Evolutionary conservation across 768 basidiomycete species (phyloP), one percentile per base, ranked within the genome.

Genomic region (Leccinum incarnatum): DNA sequence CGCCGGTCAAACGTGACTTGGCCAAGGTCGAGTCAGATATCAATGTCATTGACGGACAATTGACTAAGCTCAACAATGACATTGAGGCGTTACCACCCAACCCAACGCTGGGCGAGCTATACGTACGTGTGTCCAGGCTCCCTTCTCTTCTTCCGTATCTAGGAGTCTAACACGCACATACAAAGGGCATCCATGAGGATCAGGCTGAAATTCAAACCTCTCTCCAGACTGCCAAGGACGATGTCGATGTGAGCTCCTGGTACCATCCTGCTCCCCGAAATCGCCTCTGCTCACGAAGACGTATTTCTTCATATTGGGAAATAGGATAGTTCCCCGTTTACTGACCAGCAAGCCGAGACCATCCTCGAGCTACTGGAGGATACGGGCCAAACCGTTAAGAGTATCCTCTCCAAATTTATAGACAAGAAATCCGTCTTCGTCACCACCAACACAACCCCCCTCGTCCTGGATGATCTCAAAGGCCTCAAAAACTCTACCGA

Each of bases 1-100:
- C 37, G n/a, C 60, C 60, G 1, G 46, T 57, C 49, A 59, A 51
- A 54, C 67, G 60, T 46, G 55, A 50, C 51, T n/a, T 5, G 2
- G 4, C 2, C 3, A 3, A 29, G 37, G 29, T 65, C 9, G 7
- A 21, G 45, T 3, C 4, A 1, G 32, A 34, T 34, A 34, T 34
- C 12, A 14, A 12, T 34, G 32, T 14, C 32, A 34, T 34, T 34
- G 12, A 14, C 32, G 32, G 12, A 34, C 32, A 34, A 34, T 34
- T 34, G 32, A 34, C 12, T 0, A 34, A 14, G 0, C 59, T 66
- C 19, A 50, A 56, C 27, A 0, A 0, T 2, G 2, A 9, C 19
- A 19, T 68, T 23, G 6, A 47, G 0, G 37, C 2, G 15, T 15
- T 51, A 17, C 36, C 58, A 5, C 1, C 2, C 17, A 50, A 7